Evolutionary conservation across 345 rosid species (phyloP).

Genomic region (Odontarrhena argentea): DNA sequence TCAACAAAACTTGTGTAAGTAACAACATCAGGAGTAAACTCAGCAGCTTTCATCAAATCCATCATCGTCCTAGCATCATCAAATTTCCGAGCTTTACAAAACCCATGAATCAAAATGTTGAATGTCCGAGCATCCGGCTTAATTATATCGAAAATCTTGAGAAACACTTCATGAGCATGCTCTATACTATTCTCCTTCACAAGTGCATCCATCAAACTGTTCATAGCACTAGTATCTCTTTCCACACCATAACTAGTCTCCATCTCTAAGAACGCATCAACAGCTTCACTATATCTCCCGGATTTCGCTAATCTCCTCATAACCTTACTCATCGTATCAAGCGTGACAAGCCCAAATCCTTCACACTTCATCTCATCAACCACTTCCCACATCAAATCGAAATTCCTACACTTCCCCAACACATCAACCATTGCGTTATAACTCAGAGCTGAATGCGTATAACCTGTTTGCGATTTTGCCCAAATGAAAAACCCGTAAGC

Average conservation of each 20-base stretch:
- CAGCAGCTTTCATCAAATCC: slow-evolving; percentile 59
- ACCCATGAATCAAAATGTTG: slow-evolving; percentile 76
- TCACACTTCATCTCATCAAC: slow-evolving; percentile 56
- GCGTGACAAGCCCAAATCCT: slow-evolving; percentile 51
- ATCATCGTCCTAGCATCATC: slow-evolving; percentile 60
- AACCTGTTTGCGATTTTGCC: slow-evolving; percentile 76
- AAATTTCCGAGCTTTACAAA: slow-evolving; percentile 66
- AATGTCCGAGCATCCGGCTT: slow-evolving; percentile 45
- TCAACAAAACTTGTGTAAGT: slow-evolving; percentile 74
- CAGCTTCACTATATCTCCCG: slow-evolving; percentile 55
- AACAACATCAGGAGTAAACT: slow-evolving; percentile 57
- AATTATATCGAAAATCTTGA: slow-evolving; percentile 41
- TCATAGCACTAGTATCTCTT: slow-evolving; percentile 54
- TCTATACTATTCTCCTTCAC: slow-evolving; percentile 70
- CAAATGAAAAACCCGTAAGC: slow-evolving; percentile 72
- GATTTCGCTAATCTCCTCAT: slow-evolving; percentile 75
- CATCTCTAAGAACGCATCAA: slow-evolving; percentile 57
- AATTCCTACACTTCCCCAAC: slow-evolving; percentile 60
- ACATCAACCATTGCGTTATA: slow-evolving; percentile 69
- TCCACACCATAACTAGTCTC: slow-evolving; percentile 57
- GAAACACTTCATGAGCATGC: slow-evolving; percentile 53
- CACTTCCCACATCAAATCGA: slow-evolving; percentile 64
- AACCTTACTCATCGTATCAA: slow-evolving; percentile 61
- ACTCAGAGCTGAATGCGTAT: slow-evolving; percentile 48
- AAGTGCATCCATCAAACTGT: slow-evolving; percentile 73